Percentiles rank a stretch among this genome's conserved stretches.
These are phyloP conservation scores for Eucalyptus pauciflora DNA, from an alignment of 345 rosid species.

Conservation along the genomic window DNA sequence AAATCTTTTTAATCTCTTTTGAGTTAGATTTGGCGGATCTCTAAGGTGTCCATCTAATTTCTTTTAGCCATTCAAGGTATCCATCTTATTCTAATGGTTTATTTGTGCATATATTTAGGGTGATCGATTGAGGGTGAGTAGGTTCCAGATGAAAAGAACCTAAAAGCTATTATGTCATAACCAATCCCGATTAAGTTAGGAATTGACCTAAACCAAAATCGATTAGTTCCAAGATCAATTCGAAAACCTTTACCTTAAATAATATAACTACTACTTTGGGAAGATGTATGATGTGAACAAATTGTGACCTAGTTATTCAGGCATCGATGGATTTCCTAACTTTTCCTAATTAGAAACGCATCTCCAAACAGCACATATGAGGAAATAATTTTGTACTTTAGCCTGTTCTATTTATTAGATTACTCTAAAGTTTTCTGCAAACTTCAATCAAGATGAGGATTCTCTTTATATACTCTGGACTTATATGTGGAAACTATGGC, in stretches of 20 bases:
- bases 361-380: neutral
- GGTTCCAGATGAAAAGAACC: accelerated
- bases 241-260: neutral
- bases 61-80: neutral
- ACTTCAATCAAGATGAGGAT: neutral
- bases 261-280: no score
- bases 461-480: neutral
- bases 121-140: neutral
- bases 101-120: neutral
- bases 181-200: accelerated
- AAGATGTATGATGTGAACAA: neutral
- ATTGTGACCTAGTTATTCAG: neutral
- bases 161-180: accelerated
- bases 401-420: no score
- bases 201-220: neutral
- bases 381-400: no score
- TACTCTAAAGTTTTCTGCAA: no score
- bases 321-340: neutral
- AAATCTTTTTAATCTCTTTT: neutral
- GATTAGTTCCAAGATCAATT: neutral
- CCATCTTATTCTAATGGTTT: neutral
- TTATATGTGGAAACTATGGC: neutral
- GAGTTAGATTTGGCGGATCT: neutral
- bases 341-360: neutral
- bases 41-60: neutral